Percentiles rank a stretch among this genome's conserved stretches.
These are phyloP conservation scores for Agrocybe pediades DNA, from an alignment of 768 basidiomycete species.

Conservation along the genomic window DNA sequence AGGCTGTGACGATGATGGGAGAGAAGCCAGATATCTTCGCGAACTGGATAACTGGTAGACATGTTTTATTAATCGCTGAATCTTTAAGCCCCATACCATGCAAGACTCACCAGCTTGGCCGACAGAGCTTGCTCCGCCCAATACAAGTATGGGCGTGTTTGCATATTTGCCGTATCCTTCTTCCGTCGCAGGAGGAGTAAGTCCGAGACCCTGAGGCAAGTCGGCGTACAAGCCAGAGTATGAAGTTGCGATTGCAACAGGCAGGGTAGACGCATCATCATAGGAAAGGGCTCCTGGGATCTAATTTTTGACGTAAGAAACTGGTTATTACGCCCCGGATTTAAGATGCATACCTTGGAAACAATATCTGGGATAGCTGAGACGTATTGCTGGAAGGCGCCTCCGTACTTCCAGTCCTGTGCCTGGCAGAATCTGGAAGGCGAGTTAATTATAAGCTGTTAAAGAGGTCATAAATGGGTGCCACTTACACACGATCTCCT, in stretches of 20 bases:
- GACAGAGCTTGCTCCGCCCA: constrained; percentile 7
- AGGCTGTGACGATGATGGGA: constrained; percentile 42
- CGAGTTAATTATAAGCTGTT: not conserved
- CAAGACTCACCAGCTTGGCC: constrained; percentile 4
- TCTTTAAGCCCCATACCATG: too few relatives aligned
- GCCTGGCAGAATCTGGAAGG: constrained; percentile 42
- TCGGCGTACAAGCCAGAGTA: constrained; percentile 48
- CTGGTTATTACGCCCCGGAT: not conserved
- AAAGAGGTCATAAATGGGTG: not conserved
- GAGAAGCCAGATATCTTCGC: constrained; percentile 40
- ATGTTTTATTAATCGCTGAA: too few relatives aligned
- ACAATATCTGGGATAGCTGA: constrained; percentile 38
- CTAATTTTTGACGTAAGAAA: constrained; percentile 12
- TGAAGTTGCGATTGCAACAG: constrained; percentile 47
- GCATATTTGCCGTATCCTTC: constrained; percentile 36
- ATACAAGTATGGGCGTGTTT: constrained; percentile 40
- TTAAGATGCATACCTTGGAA: constrained; percentile 32
- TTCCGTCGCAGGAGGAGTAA: constrained; percentile 35
- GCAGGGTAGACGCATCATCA: constrained; percentile 48
- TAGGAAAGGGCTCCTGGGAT: constrained; percentile 36
- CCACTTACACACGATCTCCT: constrained; percentile 55
- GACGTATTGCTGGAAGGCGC: constrained; percentile 47
- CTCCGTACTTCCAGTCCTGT: constrained; percentile 31
- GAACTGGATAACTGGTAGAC: constrained; percentile 34
- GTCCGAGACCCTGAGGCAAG: constrained; percentile 38